Conservation (phyloP, 306 rosid genomes). For the Potentilla sterilis region DNA sequence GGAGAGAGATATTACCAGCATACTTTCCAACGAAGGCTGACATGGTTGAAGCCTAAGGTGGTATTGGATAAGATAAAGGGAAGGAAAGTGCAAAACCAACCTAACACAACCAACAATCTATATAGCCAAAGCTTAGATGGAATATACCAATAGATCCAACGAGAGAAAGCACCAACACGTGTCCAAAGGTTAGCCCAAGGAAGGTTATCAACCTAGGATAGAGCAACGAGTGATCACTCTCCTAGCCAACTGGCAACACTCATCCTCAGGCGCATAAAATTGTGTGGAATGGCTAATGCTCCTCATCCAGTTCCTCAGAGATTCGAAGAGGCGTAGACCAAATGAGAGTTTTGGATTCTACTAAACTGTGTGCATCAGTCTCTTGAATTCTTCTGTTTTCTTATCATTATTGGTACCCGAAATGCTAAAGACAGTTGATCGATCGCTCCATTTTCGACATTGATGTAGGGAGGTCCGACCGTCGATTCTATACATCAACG, state of each 20-base stretch:
- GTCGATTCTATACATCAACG: not conserved
- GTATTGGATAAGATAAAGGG: conserved; percentile 24
- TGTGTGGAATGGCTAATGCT: conserved; percentile 42
- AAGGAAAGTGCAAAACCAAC: conserved; percentile 42
- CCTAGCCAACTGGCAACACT: conserved; percentile 49
- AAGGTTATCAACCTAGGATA: conserved; percentile 66
- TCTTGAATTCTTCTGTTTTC: conserved; percentile 5
- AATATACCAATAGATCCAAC: conserved; percentile 44
- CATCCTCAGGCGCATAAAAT: conserved; percentile 15
- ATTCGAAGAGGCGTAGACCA: conserved; percentile 19
- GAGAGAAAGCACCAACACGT: conserved; percentile 44
- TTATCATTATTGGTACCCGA: not conserved
- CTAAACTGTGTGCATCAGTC: conserved; percentile 28
- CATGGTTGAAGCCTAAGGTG: conserved; percentile 46
- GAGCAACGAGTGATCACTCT: conserved; percentile 62
- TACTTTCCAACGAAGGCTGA: conserved; percentile 94
- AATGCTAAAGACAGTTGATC: not conserved
- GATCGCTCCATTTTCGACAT: not conserved
- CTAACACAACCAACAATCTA: conserved; percentile 28
- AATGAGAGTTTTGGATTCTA: conserved; percentile 34
- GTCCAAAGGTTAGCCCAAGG: conserved; percentile 60
- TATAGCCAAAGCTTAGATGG: conserved; percentile 44
- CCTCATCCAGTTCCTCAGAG: conserved; percentile 27
- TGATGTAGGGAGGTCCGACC: not conserved
- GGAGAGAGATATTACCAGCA: conserved; percentile 49